Base-by-base conservation (phyloP, 768 basidiomycete species). In the Pleurotus giganteus region DNA sequence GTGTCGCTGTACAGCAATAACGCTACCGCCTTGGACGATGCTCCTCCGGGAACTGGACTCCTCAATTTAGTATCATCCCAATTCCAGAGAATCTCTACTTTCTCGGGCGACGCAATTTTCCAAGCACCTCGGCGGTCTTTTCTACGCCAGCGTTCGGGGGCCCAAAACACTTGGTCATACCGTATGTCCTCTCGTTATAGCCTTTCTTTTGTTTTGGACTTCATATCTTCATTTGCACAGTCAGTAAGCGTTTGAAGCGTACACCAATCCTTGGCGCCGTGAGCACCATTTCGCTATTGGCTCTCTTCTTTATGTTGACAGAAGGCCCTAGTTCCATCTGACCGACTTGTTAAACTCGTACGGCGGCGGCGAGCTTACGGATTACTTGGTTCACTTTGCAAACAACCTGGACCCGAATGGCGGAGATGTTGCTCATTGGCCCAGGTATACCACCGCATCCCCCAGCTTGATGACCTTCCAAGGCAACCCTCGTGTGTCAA, bases 111-210 rank as follows among this genome's bases (percentile, higher is more conserved):
- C 45, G 50, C 57, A 17, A 55, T 65, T 2, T 76, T 76, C 56
- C 74, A 74, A 31, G 69, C 62, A 0, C 72, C 73, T 2, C 61
- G 71, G 11, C 61, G 74, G 46, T 66, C 69, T 59, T 63, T 73
- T 57, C 52, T 79, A 56, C 58, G 65, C 55, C 55, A 43, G 50
- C 58, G 60, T 36, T 62, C 68, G 0, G 65, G 61, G 6, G 66
- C 65, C 42, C 74, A 75, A 58, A 65, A 64, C 5, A 59, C 68
- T 2, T 80, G 75, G 75, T 65, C 67, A 0, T 77, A 69, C 59
- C 58, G 77, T 78, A 36, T 55, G 69, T 68, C 34, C 4, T 27
- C n/a, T n/a, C n/a, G n/a, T n/a, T n/a, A n/a, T n/a, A n/a, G n/a
- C 29, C 4, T 21, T 24, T 21, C 24, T 2, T 2, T 27, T 19